Evolutionary conservation across 2,329 filamentous ascomycete species (phyloP), one percentile per base, ranked within the genome.

Genomic region (Fusarium nodosum): DNA sequence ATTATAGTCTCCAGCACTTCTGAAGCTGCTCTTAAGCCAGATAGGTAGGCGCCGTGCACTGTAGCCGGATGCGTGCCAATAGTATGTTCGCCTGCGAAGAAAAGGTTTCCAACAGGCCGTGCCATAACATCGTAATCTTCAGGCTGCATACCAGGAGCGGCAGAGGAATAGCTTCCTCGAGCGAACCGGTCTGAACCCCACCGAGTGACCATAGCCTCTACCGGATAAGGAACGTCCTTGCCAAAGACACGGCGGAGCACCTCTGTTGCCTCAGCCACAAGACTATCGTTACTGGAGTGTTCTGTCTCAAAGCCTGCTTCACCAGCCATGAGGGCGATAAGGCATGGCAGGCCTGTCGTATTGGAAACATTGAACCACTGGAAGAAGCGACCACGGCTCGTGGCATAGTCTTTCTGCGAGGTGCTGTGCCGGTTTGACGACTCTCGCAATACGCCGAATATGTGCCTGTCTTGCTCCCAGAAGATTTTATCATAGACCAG

Each of bases 291-390:
- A 54, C 88, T 87, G 2, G 90, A 89, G 53, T 84, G 84, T 79
- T 99, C 97, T 0, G 93, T 93, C 68, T 97, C 92, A 72, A 94
- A 93, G 18, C 94, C 96, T 22, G 97, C 93, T 72, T 97, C 93
- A 24, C 96, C 96, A 51, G 95, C 95, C 95, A 99, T 97, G 30
- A 99, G 86, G 11, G 93, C 96, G 64, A 98, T 89, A 26, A 97
- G 85, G 53, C 94, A 93, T 2, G 93, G 96, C 36, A 97, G 84
- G 1, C 97, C 97, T 46, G 92, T 94, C 5, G 93, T 97, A 72
- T 93, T 93, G 64, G 94, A 91, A 56, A 94, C 93, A 74, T 99
- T 98, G 88, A 97, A 98, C 88, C 97, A 98, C 73, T 99, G 88
- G 75, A 98, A 99, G 80, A 97, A 97, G 26, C 94, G 91, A n/a